Evolutionary conservation across 148 eudicot species (phyloP), one percentile per base, ranked within the genome.

Genomic region (Selenicereus undatus): DNA sequence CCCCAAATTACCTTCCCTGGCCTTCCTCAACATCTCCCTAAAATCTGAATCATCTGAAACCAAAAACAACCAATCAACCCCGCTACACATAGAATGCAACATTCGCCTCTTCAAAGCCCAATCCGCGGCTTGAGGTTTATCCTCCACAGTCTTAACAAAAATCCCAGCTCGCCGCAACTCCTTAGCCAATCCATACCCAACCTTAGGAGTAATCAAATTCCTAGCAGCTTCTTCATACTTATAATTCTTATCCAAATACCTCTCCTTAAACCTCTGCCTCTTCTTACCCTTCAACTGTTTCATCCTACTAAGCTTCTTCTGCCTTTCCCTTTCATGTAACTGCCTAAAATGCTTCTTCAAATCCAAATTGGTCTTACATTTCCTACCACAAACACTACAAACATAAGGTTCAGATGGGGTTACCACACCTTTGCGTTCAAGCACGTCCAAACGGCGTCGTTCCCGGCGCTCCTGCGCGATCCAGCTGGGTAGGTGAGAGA

Each of bases 41-140:
- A 93, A 93, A 80, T 91, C 97, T 11, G 97, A 93, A 89, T 93
- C 97, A 70, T 93, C 97, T 13, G 94, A 91, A 14, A 93, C 91
- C 78, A 93, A 77, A 52, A 93, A 84, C 80, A 91, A 74, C 94
- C 97, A 91, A 88, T 91, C 92, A 71, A 90, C 81, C 77, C 97
- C 97, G 8, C 93, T 75, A 54, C 86, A 91, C 91, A 93, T 85
- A 0, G 93, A 90, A 42, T 89, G 93, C 83, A 80, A 60, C 90
- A 91, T 90, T 75, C 89, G 91, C 85, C 86, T 91, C 82, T 91
- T 93, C 84, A 93, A 73, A 0, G 97, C 97, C 97, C 93, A 90
- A 83, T 93, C 97, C 7, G 97, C 97, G n/a, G 97, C 93, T 77
- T 93, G 97, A 16, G 97, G 97, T 83, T 93, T 93, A 86, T 93